Evolutionary conservation across 2,329 filamentous ascomycete genomes (phyloP), one percentile per base, ranked within the genome.

Genomic region (Penicillium thymicola): DNA sequence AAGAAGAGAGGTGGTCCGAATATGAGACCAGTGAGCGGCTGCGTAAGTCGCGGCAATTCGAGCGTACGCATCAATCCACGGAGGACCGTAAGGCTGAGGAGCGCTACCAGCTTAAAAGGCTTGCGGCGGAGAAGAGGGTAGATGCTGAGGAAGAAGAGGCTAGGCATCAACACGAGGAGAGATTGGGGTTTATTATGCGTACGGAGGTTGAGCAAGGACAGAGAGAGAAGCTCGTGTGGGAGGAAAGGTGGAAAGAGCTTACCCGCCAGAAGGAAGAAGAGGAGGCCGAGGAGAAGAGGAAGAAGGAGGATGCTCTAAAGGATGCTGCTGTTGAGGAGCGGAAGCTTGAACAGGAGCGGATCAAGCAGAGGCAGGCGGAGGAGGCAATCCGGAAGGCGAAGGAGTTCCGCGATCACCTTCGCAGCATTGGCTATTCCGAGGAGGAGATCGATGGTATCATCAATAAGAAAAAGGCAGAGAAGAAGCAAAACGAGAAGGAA

Each of bases 401-500:
- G 48, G 70, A 73, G 45, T 68, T 70, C 59, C 66, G 68, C 30
- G 68, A 74, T 36, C 70, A 73, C 46, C 66, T 79, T 36, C 71
- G 69, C 52, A 57, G 68, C 41, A 73, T 78, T 51, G 70, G 70
- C 6, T 76, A 74, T 54, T 67, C 66, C 28, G 75, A 77, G 27
- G 72, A 76, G 25, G 71, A 78, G 44, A 74, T 80, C 27, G 75
- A 76, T 43, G 67, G 69, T 25, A 70, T 79, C 25, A 57, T 78
- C 48, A 70, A 73, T 46, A 74, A 74, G 59, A 71, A 71, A 46
- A 71, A 74, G 56, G 72, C 75, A 56, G 69, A 72, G 51, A 66
- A 74, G 25, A 25, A 25, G 25, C 6, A 25, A 25, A 7, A 27
- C 7, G 25, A 27, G 25, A 34, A 66, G 30, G 37, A 83, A 63